A percentile compares a stretch with the other conserved stretches of the same genome.
Conservation (phyloP, 2,329 filamentous ascomycete species). For the Beauveria sp. region DNA sequence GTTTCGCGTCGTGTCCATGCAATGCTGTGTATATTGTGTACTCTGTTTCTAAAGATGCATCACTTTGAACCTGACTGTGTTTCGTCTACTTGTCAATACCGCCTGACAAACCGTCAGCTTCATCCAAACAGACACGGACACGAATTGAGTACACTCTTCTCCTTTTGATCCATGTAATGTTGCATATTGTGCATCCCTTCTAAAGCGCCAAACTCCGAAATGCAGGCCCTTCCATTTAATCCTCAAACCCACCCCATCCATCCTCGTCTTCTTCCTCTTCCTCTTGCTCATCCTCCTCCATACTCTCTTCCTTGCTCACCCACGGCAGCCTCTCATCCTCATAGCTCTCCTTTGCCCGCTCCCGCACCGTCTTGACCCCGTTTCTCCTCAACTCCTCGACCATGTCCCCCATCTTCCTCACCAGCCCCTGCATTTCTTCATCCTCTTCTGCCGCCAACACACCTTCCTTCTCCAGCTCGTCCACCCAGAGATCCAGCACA, state of each 20-base stretch:
- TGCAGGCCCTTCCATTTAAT: constrained; percentile 31
- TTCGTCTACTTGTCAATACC: no score
- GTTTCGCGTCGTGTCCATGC: background rate
- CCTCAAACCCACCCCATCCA: constrained; percentile 63
- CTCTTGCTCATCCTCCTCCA: constrained; percentile 25
- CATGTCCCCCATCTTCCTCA: constrained; percentile 45
- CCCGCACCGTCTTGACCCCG: constrained; percentile 64
- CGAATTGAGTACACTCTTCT: background rate
- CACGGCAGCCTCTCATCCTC: constrained; percentile 66
- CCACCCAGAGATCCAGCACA: constrained; percentile 82
- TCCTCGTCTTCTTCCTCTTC: constrained; percentile 39
- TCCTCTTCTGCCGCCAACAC: constrained; percentile 37
- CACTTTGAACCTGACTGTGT: no score
- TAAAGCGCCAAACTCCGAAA: constrained; percentile 10
- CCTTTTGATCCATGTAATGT: background rate
- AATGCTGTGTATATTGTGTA: background rate
- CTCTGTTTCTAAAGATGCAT: background rate
- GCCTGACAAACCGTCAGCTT: no score
- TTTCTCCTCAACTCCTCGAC: constrained; percentile 50
- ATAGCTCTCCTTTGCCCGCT: constrained; percentile 61
- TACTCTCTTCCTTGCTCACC: constrained; percentile 37
- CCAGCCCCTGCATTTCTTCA: constrained; percentile 31
- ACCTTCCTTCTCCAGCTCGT: constrained; percentile 72
- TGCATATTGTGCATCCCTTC: background rate
- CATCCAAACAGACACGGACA: no score